These are phyloP conservation scores for Yamadazyma phyllophila DNA, from an alignment of 805 yeast genomes.

Conservation along the genomic window DNA sequence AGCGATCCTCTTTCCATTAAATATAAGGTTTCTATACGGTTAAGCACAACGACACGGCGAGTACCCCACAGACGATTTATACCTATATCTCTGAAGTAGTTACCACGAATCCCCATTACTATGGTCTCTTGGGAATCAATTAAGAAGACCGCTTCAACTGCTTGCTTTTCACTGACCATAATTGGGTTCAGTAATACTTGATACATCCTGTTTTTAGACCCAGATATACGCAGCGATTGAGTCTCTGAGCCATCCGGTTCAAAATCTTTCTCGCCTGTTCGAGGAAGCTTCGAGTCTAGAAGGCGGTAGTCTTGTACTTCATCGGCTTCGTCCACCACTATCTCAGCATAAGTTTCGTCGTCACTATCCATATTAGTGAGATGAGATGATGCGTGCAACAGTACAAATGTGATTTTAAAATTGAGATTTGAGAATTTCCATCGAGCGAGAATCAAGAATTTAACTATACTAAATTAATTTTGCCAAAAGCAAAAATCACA, in stretches of 20 bases:
- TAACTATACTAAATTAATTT: no score
- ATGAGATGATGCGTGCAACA: background rate
- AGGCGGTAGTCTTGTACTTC: conserved; percentile 37
- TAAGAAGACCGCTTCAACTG: conserved; percentile 50
- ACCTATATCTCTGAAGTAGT: conserved; percentile 74
- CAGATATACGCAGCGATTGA: conserved; percentile 48
- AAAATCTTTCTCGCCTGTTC: conserved; percentile 81
- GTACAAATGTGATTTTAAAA: background rate
- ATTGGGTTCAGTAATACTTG: conserved; percentile 46
- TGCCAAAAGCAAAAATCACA: no score
- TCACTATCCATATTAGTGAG: conserved; percentile 3
- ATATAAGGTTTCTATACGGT: conserved; percentile 70
- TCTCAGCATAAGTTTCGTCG: conserved; percentile 4
- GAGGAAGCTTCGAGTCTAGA: conserved; percentile 43
- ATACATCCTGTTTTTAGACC: conserved; percentile 70
- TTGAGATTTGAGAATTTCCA: background rate
- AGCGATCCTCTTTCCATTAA: conserved; percentile 74
- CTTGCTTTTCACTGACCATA: conserved; percentile 49
- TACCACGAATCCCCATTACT: conserved; percentile 59
- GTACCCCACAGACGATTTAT: conserved; percentile 30
- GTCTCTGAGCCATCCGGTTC: conserved; percentile 72
- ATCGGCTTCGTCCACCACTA: conserved; percentile 18
- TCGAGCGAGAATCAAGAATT: no score
- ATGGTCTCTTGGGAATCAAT: conserved; percentile 24
- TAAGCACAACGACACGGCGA: conserved; percentile 45